Evolutionary conservation across 202 grass and related monocot genomes (phyloP).

Genomic region (Miscanthus sacchariflorus): DNA sequence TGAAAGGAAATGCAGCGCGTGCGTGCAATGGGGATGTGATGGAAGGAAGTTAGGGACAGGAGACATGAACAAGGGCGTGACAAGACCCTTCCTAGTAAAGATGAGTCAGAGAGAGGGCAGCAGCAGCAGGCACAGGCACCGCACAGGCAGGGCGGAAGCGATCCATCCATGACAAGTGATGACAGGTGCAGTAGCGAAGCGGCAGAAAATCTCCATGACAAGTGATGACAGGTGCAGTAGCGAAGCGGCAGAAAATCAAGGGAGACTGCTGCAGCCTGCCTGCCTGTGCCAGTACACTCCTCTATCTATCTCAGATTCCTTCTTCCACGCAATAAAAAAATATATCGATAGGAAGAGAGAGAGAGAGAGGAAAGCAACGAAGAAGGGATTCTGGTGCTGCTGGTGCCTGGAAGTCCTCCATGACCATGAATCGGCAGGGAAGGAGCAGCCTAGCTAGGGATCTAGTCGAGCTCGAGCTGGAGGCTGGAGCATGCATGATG

Average conservation of each 20-base stretch:
- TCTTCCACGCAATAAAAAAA: not conserved
- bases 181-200: slow-evolving; percentile 52
- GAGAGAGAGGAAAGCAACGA: not conserved
- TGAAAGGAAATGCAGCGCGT: not conserved
- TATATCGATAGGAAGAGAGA: not conserved
- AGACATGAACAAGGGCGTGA: slow-evolving; percentile 66
- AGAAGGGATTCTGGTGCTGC: too few relatives aligned
- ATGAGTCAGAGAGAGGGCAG: slow-evolving; percentile 54
- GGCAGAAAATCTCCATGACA: slow-evolving; percentile 67
- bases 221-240: slow-evolving; percentile 61
- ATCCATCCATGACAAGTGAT: slow-evolving; percentile 70
- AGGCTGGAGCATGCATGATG: too few relatives aligned
- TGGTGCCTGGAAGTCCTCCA: too few relatives aligned
- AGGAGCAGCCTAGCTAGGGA: slow-evolving; percentile 40
- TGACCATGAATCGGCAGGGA: too few relatives aligned
- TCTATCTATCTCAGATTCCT: not conserved
- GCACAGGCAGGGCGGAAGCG: not conserved
- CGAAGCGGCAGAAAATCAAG: slow-evolving; percentile 51
- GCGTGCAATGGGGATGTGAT: slow-evolving; percentile 55
- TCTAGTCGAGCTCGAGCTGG: slow-evolving; percentile 39
- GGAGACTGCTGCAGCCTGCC: slow-evolving; percentile 23
- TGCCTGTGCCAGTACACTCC: not conserved
- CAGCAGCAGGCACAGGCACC: not conserved
- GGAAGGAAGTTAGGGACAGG: slow-evolving; percentile 38
- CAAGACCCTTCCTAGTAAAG: slow-evolving; percentile 95